phyloP scores from a whole-genome alignment of 2,329 filamentous ascomycete species.

The Aspergillus transmontanensis region DNA sequence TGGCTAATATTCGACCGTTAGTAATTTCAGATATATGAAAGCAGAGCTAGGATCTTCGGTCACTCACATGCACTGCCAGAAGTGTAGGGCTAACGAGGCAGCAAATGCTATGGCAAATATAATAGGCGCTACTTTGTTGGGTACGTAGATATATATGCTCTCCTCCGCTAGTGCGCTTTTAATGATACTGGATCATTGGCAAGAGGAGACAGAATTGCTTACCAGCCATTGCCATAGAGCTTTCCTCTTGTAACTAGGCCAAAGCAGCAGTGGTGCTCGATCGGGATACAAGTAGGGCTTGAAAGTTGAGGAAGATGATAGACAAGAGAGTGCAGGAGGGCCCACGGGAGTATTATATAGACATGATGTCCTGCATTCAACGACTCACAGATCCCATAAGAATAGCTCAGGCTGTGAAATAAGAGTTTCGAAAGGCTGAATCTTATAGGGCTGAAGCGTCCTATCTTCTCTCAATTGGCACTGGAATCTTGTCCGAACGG shows the following conservation, averaged over 20 bases:
- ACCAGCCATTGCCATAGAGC: background rate
- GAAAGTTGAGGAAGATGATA: background rate
- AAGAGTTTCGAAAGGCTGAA: too few species aligned
- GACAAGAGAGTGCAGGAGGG: background rate
- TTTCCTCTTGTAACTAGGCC: rapidly evolving
- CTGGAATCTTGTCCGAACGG: background rate
- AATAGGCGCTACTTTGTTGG: conserved; percentile 58
- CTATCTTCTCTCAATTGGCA: background rate
- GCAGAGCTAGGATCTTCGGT: background rate
- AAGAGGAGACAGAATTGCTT: background rate
- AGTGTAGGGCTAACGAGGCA: conserved; percentile 41
- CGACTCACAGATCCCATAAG: background rate
- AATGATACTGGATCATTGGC: background rate
- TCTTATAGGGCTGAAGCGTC: background rate
- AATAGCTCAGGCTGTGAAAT: background rate
- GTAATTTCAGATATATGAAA: background rate
- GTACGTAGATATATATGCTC: conserved; percentile 54
- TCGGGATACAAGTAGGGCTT: background rate
- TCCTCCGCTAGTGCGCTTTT: conserved; percentile 3
- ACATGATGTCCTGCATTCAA: background rate
- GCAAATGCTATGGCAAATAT: conserved; percentile 55
- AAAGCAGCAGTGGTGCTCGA: background rate
- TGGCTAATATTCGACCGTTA: conserved; percentile 40
- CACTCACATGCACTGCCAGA: conserved; percentile 61
- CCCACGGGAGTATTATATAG: background rate